phyloP scores from a whole-genome alignment of 202 grass and related monocot species.

The Hordeum pubiflorum region DNA sequence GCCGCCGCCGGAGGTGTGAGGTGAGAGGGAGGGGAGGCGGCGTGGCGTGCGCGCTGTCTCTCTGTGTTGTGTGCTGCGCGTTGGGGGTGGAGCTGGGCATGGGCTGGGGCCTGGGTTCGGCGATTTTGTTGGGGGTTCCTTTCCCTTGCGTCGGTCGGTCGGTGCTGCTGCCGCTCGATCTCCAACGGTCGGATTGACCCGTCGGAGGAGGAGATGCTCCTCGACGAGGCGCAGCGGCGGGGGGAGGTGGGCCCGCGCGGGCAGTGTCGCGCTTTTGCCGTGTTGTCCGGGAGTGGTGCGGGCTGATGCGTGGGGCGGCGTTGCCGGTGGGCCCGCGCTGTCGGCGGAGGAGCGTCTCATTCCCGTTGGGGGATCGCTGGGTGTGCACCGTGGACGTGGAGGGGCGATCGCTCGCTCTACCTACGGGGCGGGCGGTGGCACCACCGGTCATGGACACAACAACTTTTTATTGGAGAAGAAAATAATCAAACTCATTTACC shows the following conservation, averaged over 20 bases:
- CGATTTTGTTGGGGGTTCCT: background rate
- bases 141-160: background rate
- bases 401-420: too few species aligned
- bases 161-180: background rate
- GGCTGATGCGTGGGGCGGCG: background rate
- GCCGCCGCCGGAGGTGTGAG: background rate
- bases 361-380: background rate
- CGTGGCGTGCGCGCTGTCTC: background rate
- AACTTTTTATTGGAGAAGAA: too few species aligned
- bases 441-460: too few species aligned
- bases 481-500: too few species aligned
- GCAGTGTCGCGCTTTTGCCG: background rate
- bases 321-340: background rate
- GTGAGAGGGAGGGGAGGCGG: background rate
- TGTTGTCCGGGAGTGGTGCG: background rate
- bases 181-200: constrained; percentile 45
- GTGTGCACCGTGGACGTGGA: too few species aligned
- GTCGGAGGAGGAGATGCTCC: constrained; percentile 9
- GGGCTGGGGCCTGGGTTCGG: background rate
- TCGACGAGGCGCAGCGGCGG: background rate
- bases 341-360: background rate
- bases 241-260: background rate
- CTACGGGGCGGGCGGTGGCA: too few species aligned
- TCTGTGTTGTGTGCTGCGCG: too few species aligned
- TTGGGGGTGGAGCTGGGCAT: background rate